These are phyloP conservation scores for Pisolithus marmoratus DNA, from an alignment of 768 basidiomycete species.

Conservation along the genomic window DNA sequence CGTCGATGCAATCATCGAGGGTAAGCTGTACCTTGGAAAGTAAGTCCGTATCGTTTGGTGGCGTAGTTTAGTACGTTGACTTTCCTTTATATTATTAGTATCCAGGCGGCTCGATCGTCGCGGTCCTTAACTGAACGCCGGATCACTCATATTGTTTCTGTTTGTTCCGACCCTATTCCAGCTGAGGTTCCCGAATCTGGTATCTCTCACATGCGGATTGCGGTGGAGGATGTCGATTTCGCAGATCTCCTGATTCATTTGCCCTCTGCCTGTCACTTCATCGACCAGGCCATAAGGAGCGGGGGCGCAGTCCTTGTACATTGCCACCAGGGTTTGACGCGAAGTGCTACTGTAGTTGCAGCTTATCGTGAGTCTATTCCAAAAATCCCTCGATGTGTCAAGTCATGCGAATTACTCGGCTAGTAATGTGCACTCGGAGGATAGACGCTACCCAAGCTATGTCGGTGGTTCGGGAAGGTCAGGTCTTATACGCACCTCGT, in stretches of 20 bases:
- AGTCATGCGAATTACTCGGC: constrained; percentile 7
- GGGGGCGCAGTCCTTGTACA: constrained; percentile 64
- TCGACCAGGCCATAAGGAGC: constrained; percentile 52
- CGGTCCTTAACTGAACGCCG: constrained; percentile 67
- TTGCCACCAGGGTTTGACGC: constrained; percentile 59
- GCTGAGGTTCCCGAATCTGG: constrained; percentile 68
- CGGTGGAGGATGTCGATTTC: constrained; percentile 64
- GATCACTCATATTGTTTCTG: constrained; percentile 76
- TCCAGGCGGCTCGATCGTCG: constrained; percentile 65
- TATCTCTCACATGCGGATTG: constrained; percentile 63
- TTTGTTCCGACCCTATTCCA: constrained; percentile 67
- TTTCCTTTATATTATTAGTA: constrained; percentile 36
- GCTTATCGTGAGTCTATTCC: constrained; percentile 59
- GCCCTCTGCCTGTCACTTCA: constrained; percentile 61
- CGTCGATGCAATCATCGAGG: constrained; percentile 60
- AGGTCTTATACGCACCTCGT: constrained; percentile 9
- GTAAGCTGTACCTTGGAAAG: constrained; percentile 70
- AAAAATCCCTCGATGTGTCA: neutral
- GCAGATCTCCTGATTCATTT: constrained; percentile 63
- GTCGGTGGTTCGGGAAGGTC: constrained; percentile 56
- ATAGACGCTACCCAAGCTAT: constrained; percentile 54
- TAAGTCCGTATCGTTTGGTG: constrained; percentile 35
- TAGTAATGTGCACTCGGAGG: constrained; percentile 65
- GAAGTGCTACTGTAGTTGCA: constrained; percentile 65
- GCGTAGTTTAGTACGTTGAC: constrained; percentile 34